Evolutionary conservation across 106 monocot genomes (phyloP), one percentile per base, ranked within the genome.

Genomic region (Dioscorea zingiberensis): DNA sequence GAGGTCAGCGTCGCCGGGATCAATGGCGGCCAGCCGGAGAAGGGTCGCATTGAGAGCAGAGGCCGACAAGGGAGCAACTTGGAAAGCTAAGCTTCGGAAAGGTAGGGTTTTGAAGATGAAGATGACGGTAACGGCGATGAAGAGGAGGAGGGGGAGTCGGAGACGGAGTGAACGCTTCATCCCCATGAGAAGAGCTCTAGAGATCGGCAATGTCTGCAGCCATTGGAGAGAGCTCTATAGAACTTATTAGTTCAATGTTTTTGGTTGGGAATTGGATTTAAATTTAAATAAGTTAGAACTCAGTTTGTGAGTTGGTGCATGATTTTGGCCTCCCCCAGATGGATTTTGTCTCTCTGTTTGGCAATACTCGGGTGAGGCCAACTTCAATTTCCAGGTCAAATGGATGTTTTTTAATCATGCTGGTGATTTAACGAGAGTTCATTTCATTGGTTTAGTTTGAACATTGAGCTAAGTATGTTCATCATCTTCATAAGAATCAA

Each of bases 21-120:
- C 60, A 14, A 59, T 56, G 19, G 71, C 60, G 60, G 71, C 15
- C 21, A 66, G 59, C 47, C 30, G 49, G 58, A 71, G 19, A 48
- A 77, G 64, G 1, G 23, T 48, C 17, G 27, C 69, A 17, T 60
- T 53, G 38, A 54, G 62, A 25, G 10, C 15, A 15, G 60, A 2
- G 16, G 27, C 13, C 12, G 60, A 30, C 8, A 27, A 9, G 13
- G 15, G 26, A 19, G 11, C 15, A 17, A 27, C 7, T 29, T 56
- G 22, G 56, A 19, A 56, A 19, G 21, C 23, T 12, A 29, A 16
- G 60, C 27, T 24, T 16, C 2, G 28, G 30, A 15, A 60, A 13
- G 28, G 7, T 3, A 24, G 13, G 0, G 30, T 60, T 13, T 27
- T 19, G 17, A 19, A 30, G 27, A 15, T 60, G 60, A 60, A n/a